Conservation (phyloP, 148 eudicot genomes). For the Camellia japonica region DNA sequence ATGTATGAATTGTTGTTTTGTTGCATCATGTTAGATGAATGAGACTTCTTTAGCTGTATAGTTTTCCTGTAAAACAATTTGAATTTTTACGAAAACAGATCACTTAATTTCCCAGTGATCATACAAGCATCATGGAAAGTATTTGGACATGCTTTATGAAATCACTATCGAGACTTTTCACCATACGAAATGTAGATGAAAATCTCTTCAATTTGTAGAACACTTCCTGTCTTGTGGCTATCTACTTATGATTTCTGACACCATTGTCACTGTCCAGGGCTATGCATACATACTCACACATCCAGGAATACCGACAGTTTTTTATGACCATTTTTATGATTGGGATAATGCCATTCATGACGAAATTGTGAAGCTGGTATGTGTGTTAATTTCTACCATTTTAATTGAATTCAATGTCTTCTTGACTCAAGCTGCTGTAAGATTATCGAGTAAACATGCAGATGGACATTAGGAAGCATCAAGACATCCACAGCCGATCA, state of each 20-base stretch:
- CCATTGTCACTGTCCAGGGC: constrained; percentile 47
- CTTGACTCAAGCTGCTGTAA: constrained; percentile 3
- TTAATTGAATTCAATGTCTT: not conserved
- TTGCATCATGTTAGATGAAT: not conserved
- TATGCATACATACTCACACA: constrained; percentile 92
- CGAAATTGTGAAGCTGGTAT: constrained; percentile 88
- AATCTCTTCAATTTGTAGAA: not conserved
- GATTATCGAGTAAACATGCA: constrained; percentile 26
- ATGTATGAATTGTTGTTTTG: not conserved
- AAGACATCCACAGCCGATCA: constrained; percentile 73
- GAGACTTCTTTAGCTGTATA: constrained; percentile 3
- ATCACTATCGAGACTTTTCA: not conserved
- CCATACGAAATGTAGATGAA: not conserved
- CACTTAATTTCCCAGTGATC: not conserved
- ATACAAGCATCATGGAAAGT: not conserved
- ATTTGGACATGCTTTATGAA: not conserved
- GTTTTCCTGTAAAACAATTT: not conserved
- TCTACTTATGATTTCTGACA: constrained; percentile 1
- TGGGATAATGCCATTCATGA: constrained; percentile 74
- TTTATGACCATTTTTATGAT: constrained; percentile 90
- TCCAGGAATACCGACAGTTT: constrained; percentile 83
- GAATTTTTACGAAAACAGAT: not conserved
- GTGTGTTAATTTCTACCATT: not conserved
- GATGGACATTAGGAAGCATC: constrained; percentile 60
- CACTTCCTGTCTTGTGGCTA: not conserved